These are phyloP conservation scores for Pseudevernia furfuracea DNA, from an alignment of 495 filamentous ascomycete species.

Conservation along the genomic window DNA sequence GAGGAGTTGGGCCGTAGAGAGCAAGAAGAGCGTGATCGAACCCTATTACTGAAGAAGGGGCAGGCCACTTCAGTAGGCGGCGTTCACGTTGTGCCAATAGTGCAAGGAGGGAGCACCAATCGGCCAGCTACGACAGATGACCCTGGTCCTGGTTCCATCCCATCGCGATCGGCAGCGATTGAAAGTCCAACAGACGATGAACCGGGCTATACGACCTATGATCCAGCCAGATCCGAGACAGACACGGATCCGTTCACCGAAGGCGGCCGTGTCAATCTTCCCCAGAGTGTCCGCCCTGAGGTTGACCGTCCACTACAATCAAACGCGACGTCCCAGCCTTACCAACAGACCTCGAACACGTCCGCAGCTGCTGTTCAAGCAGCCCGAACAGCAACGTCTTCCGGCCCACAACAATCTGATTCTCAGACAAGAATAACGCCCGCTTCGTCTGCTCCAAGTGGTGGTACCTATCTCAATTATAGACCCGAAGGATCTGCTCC, in stretches of 20 bases:
- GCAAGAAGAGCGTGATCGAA: constrained; percentile 92
- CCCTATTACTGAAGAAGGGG: constrained; percentile 74
- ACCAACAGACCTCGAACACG: constrained; percentile 24
- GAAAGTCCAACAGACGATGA: constrained; percentile 29
- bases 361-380: constrained; percentile 25
- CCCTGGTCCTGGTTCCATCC: constrained; percentile 33
- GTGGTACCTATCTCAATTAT: constrained; percentile 27
- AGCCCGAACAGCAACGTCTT: constrained; percentile 17
- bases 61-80: constrained; percentile 83
- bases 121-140: constrained; percentile 44
- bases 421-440: constrained; percentile 9
- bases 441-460: constrained; percentile 16
- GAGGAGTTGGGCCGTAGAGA: constrained; percentile 91
- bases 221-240: constrained; percentile 37
- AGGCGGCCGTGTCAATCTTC: constrained; percentile 33
- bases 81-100: constrained; percentile 95
- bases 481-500: constrained; percentile 18
- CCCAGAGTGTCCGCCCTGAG: constrained; percentile 26
- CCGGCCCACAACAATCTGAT: constrained; percentile 20
- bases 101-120: constrained; percentile 53
- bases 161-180: constrained; percentile 23
- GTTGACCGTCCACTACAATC: constrained; percentile 23
- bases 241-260: constrained; percentile 55
- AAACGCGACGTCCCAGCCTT: constrained; percentile 17
- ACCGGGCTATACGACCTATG: constrained; percentile 40